Percentiles rank a stretch among this genome's conserved stretches.
phyloP scores from a whole-genome alignment of 495 filamentous ascomycete genomes.

The Aspergillus incahuasiensis region DNA sequence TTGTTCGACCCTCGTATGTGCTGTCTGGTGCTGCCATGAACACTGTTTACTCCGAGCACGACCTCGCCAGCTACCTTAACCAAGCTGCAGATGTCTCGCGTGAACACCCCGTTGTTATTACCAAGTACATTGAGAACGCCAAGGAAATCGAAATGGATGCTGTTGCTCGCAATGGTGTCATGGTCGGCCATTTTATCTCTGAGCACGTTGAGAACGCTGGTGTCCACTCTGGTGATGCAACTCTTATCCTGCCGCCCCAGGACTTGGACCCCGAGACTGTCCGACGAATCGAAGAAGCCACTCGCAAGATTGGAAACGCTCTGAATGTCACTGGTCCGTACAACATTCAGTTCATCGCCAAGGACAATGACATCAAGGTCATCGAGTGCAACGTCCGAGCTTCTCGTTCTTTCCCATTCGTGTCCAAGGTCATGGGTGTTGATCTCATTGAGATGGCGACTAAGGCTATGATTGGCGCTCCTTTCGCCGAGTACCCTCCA shows the following conservation, averaged over 20 bases:
- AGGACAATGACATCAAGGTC: conserved; percentile 99
- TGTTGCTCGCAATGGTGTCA: conserved; percentile 79
- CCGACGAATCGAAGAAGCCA: conserved; percentile 86
- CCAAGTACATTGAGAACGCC: conserved; percentile 96
- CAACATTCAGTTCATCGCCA: conserved; percentile 99
- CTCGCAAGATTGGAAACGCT: conserved; percentile 88
- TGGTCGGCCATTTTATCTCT: conserved; percentile 90
- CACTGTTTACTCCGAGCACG: conserved; percentile 88
- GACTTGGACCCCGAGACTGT: conserved; percentile 89
- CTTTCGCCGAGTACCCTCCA: conserved; percentile 75
- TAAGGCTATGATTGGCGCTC: conserved; percentile 87
- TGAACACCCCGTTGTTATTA: conserved; percentile 97
- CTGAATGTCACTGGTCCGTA: conserved; percentile 95
- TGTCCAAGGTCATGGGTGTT: conserved; percentile 97
- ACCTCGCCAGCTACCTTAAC: conserved; percentile 84
- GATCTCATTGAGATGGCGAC: conserved; percentile 99
- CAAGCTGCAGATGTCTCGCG: conserved; percentile 90
- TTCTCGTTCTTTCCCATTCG: conserved; percentile 94
- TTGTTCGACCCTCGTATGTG: conserved; percentile 95
- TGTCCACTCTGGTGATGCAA: conserved; percentile 97
- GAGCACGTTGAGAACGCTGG: conserved; percentile 98
- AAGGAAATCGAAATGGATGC: conserved; percentile 98
- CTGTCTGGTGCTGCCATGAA: conserved; percentile 99
- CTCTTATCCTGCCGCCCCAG: conserved; percentile 92
- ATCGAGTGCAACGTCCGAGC: conserved; percentile 98